Percentiles rank a stretch among this genome's conserved stretches.
Evolutionary conservation across 2,329 filamentous ascomycete species (phyloP).

Genomic region (Penicillium aurantiogriseum): DNA sequence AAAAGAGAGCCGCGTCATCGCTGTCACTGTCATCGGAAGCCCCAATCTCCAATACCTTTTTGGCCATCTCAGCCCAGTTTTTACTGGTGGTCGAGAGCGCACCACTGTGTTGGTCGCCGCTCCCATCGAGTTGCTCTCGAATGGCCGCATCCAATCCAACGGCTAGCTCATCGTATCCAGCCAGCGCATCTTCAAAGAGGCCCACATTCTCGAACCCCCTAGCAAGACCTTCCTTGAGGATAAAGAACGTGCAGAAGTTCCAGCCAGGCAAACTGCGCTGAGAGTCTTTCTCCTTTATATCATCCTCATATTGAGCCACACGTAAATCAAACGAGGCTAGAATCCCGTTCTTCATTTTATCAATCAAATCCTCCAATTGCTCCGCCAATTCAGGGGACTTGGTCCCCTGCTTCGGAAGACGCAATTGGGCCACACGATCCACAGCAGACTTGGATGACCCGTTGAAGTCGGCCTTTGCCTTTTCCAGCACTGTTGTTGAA

Average conservation of each 20-base stretch:
- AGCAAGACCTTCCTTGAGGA: constrained; percentile 91
- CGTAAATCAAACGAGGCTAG: constrained; percentile 85
- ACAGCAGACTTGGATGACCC: constrained; percentile 67
- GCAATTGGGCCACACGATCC: constrained; percentile 82
- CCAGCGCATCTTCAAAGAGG: constrained; percentile 88
- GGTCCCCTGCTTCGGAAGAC: constrained; percentile 58
- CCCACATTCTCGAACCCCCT: constrained; percentile 95
- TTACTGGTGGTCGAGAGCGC: constrained; percentile 71
- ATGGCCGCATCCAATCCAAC: constrained; percentile 82
- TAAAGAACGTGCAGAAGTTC: constrained; percentile 99
- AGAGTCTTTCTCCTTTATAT: constrained; percentile 89
- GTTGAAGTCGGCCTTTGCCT: constrained; percentile 87
- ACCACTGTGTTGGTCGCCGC: constrained; percentile 66
- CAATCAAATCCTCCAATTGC: constrained; percentile 79
- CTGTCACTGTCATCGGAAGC: constrained; percentile 30
- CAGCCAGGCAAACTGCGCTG: constrained; percentile 86
- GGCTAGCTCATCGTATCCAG: constrained; percentile 91
- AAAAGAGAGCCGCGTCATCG: constrained; percentile 30
- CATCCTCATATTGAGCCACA: constrained; percentile 92
- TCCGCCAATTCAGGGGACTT: constrained; percentile 77
- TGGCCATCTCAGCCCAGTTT: constrained; percentile 63
- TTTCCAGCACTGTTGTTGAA: constrained; percentile 81
- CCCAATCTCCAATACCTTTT: constrained; percentile 50
- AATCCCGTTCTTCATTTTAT: constrained; percentile 84
- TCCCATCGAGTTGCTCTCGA: constrained; percentile 65